phyloP scores from a whole-genome alignment of 768 basidiomycete species.

The Mrakia blollopis region DNA sequence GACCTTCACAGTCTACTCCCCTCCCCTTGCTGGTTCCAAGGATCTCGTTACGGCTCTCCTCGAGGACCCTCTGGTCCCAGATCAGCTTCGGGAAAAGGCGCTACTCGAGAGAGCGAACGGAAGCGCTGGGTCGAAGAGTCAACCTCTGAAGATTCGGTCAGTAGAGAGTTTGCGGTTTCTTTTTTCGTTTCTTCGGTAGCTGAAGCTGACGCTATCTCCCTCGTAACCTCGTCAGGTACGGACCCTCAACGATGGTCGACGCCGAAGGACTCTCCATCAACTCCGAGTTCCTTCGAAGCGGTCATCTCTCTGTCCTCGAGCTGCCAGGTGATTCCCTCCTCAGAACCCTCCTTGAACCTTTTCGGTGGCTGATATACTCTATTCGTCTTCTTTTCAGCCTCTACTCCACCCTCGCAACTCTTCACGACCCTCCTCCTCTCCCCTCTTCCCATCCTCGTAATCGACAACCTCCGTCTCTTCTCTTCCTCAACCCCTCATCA shows the following conservation, averaged over 20 bases:
- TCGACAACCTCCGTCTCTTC: slow-evolving; percentile 21
- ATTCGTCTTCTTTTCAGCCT: background rate
- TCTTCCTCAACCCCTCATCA: slow-evolving; percentile 20
- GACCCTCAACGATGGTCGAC: background rate
- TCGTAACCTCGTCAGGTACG: background rate
- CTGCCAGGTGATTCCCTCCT: background rate
- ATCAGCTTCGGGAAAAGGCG: background rate
- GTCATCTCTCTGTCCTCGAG: slow-evolving; percentile 10
- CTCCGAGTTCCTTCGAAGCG: background rate
- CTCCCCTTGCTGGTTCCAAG: slow-evolving; percentile 49
- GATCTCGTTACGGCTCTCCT: slow-evolving; percentile 67
- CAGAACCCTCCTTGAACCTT: background rate
- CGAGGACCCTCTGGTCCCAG: slow-evolving; percentile 56
- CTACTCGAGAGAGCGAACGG: slow-evolving; percentile 13
- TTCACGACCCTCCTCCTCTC: slow-evolving; percentile 22
- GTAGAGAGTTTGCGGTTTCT: background rate
- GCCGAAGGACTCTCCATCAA: background rate
- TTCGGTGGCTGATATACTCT: background rate
- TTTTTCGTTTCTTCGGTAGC: background rate
- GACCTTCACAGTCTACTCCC: slow-evolving; percentile 6
- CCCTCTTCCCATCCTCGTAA: slow-evolving; percentile 13
- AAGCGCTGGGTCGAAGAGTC: slow-evolving; percentile 1
- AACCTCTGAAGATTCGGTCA: slow-evolving; percentile 14
- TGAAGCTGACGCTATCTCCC: background rate
- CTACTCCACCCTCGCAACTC: background rate